Conservation (phyloP, 306 rosid genomes). For the Vigna mungo region DNA sequence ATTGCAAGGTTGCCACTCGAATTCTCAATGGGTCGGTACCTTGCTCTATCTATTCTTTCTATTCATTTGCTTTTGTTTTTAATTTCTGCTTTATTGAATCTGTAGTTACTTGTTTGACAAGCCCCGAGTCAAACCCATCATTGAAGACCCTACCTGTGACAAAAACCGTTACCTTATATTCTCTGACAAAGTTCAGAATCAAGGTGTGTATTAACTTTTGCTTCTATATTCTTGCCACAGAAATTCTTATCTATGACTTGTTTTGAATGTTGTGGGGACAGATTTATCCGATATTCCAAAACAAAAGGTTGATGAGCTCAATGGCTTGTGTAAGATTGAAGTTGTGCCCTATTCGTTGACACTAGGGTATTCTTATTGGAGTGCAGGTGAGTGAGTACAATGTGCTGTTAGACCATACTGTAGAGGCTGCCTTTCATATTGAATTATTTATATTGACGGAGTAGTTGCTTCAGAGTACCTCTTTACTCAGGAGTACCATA, state of each 20-base stretch:
- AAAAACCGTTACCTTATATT: slow-evolving; percentile 77
- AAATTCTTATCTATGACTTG: slow-evolving; percentile 29
- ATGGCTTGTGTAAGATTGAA: slow-evolving; percentile 72
- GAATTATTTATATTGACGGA: not conserved
- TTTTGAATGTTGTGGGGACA: slow-evolving; percentile 42
- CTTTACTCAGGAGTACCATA: not conserved
- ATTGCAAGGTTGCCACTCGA: slow-evolving; percentile 74
- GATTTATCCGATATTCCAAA: slow-evolving; percentile 80
- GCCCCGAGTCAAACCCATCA: slow-evolving; percentile 85
- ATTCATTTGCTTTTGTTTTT: not conserved
- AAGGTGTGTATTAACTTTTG: slow-evolving; percentile 49
- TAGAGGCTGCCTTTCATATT: slow-evolving; percentile 13
- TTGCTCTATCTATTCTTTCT: not conserved
- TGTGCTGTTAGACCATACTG: slow-evolving; percentile 31
- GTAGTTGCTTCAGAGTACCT: not conserved
- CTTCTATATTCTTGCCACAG: not conserved
- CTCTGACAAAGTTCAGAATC: slow-evolving; percentile 68
- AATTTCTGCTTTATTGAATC: not conserved
- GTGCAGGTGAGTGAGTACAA: slow-evolving; percentile 65
- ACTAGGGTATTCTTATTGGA: slow-evolving; percentile 92
- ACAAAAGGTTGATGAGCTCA: slow-evolving; percentile 66
- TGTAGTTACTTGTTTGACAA: slow-evolving; percentile 83
- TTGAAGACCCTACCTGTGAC: slow-evolving; percentile 72
- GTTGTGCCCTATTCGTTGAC: slow-evolving; percentile 80
- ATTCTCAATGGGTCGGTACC: slow-evolving; percentile 71